Percentiles rank a stretch among this genome's conserved stretches.
Evolutionary conservation across 73 alveolate species (phyloP).

Genomic region (Paramecium octaurelia): DNA sequence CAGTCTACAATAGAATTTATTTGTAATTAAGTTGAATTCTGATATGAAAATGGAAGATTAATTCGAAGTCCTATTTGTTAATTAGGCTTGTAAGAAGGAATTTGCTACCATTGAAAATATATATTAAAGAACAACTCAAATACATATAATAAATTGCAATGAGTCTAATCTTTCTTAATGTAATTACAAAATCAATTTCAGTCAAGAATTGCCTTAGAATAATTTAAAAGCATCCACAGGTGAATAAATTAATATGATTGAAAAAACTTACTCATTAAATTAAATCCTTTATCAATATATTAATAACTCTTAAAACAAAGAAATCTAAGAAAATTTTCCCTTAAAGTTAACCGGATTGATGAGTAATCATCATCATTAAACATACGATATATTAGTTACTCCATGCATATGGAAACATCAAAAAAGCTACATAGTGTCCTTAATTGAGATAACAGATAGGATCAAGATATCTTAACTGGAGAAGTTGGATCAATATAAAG

Average conservation of each 20-base stretch:
- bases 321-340: background rate
- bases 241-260: background rate
- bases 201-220: background rate
- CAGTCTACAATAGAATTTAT: background rate
- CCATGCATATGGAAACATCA: background rate
- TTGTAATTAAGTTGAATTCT: background rate
- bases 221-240: background rate
- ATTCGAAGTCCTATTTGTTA: background rate
- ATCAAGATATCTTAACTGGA: background rate
- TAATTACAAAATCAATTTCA: background rate
- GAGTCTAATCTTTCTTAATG: background rate
- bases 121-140: background rate
- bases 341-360: background rate
- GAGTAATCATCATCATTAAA: background rate
- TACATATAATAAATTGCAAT: background rate
- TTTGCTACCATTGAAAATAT: background rate
- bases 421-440: background rate
- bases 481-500: background rate
- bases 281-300: background rate
- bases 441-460: background rate
- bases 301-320: background rate
- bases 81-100: background rate
- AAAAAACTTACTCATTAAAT: background rate
- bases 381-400: background rate
- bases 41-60: background rate